Percentiles rank a stretch among this genome's conserved stretches.
Conservation (phyloP, 805 yeast genomes). For the Starmerella etchellsii region DNA sequence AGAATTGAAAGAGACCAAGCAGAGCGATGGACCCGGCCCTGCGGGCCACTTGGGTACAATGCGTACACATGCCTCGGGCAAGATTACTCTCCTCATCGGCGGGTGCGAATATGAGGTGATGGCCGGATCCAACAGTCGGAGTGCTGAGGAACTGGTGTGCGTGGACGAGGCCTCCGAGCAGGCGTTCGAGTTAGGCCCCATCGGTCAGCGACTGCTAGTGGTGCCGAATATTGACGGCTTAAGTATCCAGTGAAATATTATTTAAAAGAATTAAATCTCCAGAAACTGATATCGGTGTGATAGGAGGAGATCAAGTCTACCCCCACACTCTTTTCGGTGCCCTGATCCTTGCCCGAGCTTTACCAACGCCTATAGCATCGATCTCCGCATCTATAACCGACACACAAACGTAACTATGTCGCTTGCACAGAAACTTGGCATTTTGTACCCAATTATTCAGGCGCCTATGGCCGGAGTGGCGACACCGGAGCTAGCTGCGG, state of each 20-base stretch:
- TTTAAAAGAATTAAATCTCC: too few species aligned
- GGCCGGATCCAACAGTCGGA: conserved; percentile 54
- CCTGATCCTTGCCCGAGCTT: too few species aligned
- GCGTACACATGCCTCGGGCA: conserved; percentile 75
- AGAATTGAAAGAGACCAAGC: conserved; percentile 14
- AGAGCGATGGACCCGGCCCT: conserved; percentile 4
- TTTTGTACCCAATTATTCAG: conserved; percentile 4
- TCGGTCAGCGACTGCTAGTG: conserved; percentile 44
- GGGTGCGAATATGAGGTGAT: conserved; percentile 53
- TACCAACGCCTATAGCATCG: too few species aligned
- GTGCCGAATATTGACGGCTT: conserved; percentile 36
- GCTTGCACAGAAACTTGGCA: too few species aligned
- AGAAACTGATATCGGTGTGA: too few species aligned
- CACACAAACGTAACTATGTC: too few species aligned
- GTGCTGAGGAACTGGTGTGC: conserved; percentile 60
- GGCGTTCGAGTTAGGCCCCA: conserved; percentile 41
- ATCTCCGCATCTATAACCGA: too few species aligned
- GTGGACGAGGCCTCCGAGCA: conserved; percentile 33
- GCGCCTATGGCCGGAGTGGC: conserved; percentile 9
- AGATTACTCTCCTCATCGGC: conserved; percentile 61
- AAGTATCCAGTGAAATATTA: conserved; percentile 3
- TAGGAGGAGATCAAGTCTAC: too few species aligned
- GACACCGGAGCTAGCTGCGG: conserved; percentile 9
- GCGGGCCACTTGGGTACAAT: conserved; percentile 59
- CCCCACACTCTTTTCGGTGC: too few species aligned